Percentiles rank a stretch among this genome's conserved stretches.
Conservation (phyloP, 129 eudicot species). For the Pseudognaphalium luteoalbum region DNA sequence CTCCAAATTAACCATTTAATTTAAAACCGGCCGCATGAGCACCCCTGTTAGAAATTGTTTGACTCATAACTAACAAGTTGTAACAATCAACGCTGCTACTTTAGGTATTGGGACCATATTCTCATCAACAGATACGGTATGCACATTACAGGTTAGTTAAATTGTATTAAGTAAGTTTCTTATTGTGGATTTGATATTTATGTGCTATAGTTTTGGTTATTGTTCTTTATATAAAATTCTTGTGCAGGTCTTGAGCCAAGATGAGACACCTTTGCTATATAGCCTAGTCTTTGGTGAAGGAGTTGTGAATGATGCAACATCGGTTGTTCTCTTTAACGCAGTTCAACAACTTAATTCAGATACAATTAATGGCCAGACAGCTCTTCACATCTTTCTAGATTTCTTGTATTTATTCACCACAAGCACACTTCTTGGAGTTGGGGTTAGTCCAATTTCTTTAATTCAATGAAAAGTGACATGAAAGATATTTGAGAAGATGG, state of each 20-base stretch:
- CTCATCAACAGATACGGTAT: constrained; percentile 94
- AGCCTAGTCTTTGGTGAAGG: constrained; percentile 98
- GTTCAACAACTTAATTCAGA: constrained; percentile 74
- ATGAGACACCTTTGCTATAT: constrained; percentile 87
- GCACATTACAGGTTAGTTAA: constrained; percentile 78
- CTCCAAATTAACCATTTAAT: too few relatives aligned
- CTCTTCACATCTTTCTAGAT: constrained; percentile 45
- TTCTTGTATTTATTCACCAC: constrained; percentile 77
- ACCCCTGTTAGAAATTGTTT: not conserved
- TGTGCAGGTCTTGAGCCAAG: constrained; percentile 77
- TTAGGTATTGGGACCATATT: constrained; percentile 85
- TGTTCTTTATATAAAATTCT: not conserved
- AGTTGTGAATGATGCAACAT: constrained; percentile 93
- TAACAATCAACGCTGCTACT: constrained; percentile 20
- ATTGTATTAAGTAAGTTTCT: not conserved
- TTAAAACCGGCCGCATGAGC: too few relatives aligned
- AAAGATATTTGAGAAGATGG: too few relatives aligned
- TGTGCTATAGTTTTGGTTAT: constrained; percentile 1
- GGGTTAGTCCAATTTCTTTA: constrained; percentile 46
- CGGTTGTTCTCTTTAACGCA: constrained; percentile 91
- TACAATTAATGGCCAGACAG: constrained; percentile 53
- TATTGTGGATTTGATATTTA: not conserved
- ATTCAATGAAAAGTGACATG: not conserved
- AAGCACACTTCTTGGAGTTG: constrained; percentile 83
- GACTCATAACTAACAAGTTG: not conserved